Base-by-base conservation (phyloP, 345 rosid genomes). In the Chamaenerion angustifolium region DNA sequence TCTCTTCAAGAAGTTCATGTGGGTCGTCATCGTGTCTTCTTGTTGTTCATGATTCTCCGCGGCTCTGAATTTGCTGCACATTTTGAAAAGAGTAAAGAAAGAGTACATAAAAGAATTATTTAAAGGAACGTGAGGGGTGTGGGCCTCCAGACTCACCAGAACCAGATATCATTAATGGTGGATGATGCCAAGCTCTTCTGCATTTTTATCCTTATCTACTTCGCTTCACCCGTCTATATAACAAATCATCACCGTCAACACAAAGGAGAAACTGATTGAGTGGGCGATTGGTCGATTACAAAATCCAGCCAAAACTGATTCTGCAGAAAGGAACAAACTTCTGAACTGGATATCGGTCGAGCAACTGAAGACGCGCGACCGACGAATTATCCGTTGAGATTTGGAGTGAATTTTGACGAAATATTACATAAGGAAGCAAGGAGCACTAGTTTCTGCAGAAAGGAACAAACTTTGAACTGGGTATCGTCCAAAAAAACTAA, bases 1-100 rank as follows among this genome's bases (percentile, higher is more conserved):
- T 63, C 70, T 76, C 58, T 60, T 66, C 46, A 69, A 52, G 23
- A 68, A 54, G 56, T 60, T 61, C 63, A 64, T 51, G 49, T 64
- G 73, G 62, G 70, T 59, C 72, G 54, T 52, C 37, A 55, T 61
- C 59, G 52, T 67, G 1, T 11, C 45, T 14, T 14, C 16, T 56
- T 37, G 37, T 31, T 31, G 37, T 31, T 31, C 37, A 31, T 31
- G 37, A 31, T 31, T 31, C 8, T 31, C 42, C 45, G 13, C 31
- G 44, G 8, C 51, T 21, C 42, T 23, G 4, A 45, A 3, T 45
- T 51, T 46, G 49, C 46, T 59, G 51, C 45, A 40, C 64, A 52
- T 58, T 10, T 50, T 19, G 31, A 46, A 19, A 23, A 37, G 55
- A 0, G 41, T 21, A 46, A 41, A 31, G 45, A 48, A 11, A 21